Conservation (phyloP, 2,329 filamentous ascomycete genomes). For the Domatiomyces catenatus region DNA sequence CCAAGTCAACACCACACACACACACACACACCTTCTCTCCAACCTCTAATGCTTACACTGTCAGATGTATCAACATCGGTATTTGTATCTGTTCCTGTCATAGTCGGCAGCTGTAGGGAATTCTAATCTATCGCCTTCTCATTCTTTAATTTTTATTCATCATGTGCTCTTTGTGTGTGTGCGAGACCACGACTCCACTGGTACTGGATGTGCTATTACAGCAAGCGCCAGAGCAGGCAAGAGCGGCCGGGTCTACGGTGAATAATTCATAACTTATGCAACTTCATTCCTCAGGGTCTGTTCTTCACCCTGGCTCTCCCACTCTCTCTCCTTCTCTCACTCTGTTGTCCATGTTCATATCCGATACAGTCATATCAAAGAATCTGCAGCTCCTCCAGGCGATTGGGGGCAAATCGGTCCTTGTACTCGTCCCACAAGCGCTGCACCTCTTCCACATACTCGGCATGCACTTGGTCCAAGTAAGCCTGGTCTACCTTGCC, state of each 20-base stretch:
- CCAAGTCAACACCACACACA: not conserved
- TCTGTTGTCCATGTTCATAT: not conserved
- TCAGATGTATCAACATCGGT: too few relatives aligned
- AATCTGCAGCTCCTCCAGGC: conserved; percentile 30
- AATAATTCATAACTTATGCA: not conserved
- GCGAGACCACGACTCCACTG: too few relatives aligned
- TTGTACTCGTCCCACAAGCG: conserved; percentile 34
- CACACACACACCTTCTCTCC: too few relatives aligned
- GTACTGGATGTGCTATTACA: too few relatives aligned
- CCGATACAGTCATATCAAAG: not conserved
- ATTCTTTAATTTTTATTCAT: too few relatives aligned
- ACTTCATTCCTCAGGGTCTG: not conserved
- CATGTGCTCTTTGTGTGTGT: too few relatives aligned
- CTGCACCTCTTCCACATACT: conserved; percentile 52
- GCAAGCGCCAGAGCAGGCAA: too few relatives aligned
- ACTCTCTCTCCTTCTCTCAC: not conserved
- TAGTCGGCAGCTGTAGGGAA: too few relatives aligned
- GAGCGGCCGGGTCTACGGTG: too few relatives aligned
- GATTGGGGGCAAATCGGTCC: conserved; percentile 30
- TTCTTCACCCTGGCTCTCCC: not conserved
- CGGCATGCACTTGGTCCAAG: conserved; percentile 62
- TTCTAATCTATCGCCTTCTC: not conserved
- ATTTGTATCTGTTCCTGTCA: not conserved
- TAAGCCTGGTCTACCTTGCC: conserved; percentile 56
- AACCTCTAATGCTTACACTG: too few relatives aligned